Evolutionary conservation across 1,284 basidiomycete species (phyloP), one percentile per base, ranked within the genome.

Genomic region (Pseudozyma hubeiensis): DNA sequence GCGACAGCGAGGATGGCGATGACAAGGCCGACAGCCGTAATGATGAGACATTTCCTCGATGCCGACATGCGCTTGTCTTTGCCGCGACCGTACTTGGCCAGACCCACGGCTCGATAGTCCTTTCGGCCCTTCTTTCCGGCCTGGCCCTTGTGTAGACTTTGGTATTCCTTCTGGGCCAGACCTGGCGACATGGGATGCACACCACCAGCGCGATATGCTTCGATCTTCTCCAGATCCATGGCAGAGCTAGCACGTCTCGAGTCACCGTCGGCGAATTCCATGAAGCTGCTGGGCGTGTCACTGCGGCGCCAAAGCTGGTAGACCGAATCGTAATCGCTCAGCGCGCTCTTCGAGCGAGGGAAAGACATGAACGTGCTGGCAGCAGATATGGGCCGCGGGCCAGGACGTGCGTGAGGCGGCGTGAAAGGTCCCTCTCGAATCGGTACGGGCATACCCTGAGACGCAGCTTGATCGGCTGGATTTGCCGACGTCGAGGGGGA

Each of bases 311-410:
- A 67, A 29, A 78, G 75, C 49, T 70, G 75, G 45, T 78, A 72
- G 48, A 69, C 63, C 17, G 75, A 75, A 40, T 77, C 77, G 40
- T 78, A 78, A 45, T 78, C 77, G 53, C 60, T 74, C 24, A 56
- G 62, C 2, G 63, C 77, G 53, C 60, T 74, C 24, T 59, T 59
- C 2, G 63, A 64, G 50, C 63, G 57, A 5, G 49, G 39, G 31
- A 59, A 56, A 19, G 75, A 50, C 64, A 75, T 61, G 48, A 64
- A 61, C 6, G 75, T 73, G 56, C 73, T 75, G 43, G 75, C 68
- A 7, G 67, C 13, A 13, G 64, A 67, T 2, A 45, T 19, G 4
- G 68, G 64, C 1, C 72, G 39, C 8, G 62, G 54, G 7, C 24
- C 53, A 5, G 51, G 50, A 13, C 51, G 43, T 10, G 43, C 58